Conservation (phyloP, 106 monocot species). For the Amphibolis antarctica region DNA sequence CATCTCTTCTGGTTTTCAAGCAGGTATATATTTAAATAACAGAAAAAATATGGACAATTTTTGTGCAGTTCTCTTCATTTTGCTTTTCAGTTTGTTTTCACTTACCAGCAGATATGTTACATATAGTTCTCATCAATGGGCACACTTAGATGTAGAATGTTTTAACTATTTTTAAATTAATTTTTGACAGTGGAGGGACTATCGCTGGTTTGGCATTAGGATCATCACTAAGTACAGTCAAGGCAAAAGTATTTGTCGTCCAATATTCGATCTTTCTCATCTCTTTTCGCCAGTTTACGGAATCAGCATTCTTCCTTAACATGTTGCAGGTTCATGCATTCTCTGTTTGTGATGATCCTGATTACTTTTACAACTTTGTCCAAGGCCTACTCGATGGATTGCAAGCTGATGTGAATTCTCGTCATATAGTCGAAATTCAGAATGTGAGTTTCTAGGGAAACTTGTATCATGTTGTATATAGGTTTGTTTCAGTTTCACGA, state of each 20-base stretch:
- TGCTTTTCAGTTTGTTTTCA: too few relatives aligned
- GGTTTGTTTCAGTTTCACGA: too few relatives aligned
- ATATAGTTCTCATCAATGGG: too few relatives aligned
- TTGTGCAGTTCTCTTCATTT: too few relatives aligned
- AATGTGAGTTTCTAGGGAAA: constrained; percentile 38
- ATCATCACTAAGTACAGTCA: constrained; percentile 63
- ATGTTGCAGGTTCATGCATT: constrained; percentile 73
- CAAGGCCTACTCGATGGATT: constrained; percentile 91
- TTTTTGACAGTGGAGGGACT: constrained; percentile 69
- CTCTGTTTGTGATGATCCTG: constrained; percentile 92
- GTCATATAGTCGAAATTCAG: constrained; percentile 58
- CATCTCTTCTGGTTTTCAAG: too few relatives aligned
- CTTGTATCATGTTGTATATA: too few relatives aligned
- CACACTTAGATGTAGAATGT: neutral
- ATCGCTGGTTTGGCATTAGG: constrained; percentile 85
- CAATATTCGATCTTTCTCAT: neutral
- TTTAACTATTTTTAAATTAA: neutral
- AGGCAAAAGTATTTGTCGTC: constrained; percentile 53
- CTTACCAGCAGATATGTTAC: too few relatives aligned
- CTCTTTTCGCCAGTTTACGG: too few relatives aligned
- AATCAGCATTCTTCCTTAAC: neutral
- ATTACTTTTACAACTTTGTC: constrained; percentile 67
- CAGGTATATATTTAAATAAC: too few relatives aligned
- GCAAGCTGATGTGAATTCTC: constrained; percentile 54
- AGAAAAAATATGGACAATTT: too few relatives aligned